Conservation (phyloP, 305 asterid species). For the Fraxinus sp. region DNA sequence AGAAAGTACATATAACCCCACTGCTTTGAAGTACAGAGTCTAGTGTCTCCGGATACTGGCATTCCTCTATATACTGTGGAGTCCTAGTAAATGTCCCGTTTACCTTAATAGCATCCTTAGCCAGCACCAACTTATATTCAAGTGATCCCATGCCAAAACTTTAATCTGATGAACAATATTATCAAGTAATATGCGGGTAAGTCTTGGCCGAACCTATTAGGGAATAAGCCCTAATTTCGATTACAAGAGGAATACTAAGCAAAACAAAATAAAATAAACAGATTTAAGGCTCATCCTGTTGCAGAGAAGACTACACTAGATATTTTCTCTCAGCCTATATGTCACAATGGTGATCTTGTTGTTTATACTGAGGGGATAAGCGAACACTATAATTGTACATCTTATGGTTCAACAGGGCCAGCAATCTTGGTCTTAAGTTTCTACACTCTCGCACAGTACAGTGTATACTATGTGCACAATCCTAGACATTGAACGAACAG, state of each 20-base stretch:
- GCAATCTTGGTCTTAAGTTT: not conserved
- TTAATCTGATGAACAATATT: conserved; percentile 44
- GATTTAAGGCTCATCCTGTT: not conserved
- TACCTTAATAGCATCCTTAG: conserved; percentile 60
- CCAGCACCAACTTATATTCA: conserved; percentile 61
- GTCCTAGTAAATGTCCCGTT: conserved; percentile 52
- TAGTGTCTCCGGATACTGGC: conserved; percentile 75
- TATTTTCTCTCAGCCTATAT: no score
- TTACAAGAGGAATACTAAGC: not conserved
- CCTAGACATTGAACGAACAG: not conserved
- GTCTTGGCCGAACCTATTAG: not conserved
- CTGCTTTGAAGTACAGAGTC: conserved; percentile 61
- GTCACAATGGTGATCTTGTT: not conserved
- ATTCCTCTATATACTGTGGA: conserved; percentile 60
- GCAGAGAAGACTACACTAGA: not conserved
- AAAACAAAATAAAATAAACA: not conserved
- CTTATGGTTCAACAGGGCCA: not conserved
- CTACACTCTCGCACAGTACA: not conserved
- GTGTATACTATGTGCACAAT: not conserved
- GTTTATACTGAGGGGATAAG: not conserved
- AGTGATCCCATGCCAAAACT: conserved; percentile 57
- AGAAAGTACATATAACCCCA: conserved; percentile 77
- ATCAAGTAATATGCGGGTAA: not conserved
- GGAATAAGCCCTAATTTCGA: not conserved
- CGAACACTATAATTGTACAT: not conserved